phyloP scores from a whole-genome alignment of 2,329 filamentous ascomycete species.

The Blumeria graminis region DNA sequence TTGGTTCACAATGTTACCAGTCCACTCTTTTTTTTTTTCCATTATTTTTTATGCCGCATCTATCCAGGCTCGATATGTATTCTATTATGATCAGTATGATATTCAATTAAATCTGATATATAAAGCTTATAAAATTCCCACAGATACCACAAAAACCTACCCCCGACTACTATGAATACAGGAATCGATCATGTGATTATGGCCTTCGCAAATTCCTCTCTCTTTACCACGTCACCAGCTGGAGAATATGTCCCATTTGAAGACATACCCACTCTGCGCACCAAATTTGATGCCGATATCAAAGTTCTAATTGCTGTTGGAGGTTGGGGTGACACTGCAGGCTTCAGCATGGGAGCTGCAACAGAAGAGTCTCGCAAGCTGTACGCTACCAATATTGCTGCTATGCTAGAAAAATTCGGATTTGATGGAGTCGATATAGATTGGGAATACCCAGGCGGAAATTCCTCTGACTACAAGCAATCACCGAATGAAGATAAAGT shows the following conservation, averaged over 20 bases:
- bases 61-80: constrained; percentile 2
- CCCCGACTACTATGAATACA: constrained; percentile 5
- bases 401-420: constrained; percentile 33
- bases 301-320: constrained; percentile 49
- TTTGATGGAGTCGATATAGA: constrained; percentile 33
- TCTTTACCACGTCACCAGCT: constrained; percentile 4
- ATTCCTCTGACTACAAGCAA: constrained; percentile 44
- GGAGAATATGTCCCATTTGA: constrained; percentile 8
- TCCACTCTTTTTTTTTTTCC: not conserved
- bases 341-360: constrained; percentile 33
- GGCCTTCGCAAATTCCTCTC: constrained; percentile 7
- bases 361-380: constrained; percentile 24
- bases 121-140: not conserved
- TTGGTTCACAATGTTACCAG: not conserved
- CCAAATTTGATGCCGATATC: constrained; percentile 23
- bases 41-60: not conserved
- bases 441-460: constrained; percentile 31
- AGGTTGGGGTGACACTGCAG: constrained; percentile 46
- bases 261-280: constrained; percentile 4
- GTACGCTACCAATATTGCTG: constrained; percentile 39
- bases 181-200: constrained; percentile 7
- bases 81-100: constrained; percentile 1
- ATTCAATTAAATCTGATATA: too few species aligned
- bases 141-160: constrained; percentile 5
- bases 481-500: constrained; percentile 33